Evolutionary conservation across 2,329 filamentous ascomycete genomes (phyloP), one percentile per base, ranked within the genome.

Genomic region (Neonectria magnoliae): DNA sequence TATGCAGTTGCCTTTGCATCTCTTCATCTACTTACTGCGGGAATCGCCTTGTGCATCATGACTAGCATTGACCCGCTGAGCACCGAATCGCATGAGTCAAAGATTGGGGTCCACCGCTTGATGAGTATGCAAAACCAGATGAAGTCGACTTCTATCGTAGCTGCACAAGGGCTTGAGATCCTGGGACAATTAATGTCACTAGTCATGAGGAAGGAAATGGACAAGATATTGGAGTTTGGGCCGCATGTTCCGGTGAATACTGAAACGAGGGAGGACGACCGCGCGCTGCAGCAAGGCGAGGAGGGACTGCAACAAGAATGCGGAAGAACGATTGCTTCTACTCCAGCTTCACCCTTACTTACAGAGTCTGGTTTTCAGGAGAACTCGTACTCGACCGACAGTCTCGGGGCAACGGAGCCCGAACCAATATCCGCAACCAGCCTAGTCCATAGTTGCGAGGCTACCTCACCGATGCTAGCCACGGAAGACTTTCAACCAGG

Each of bases 21-120:
- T 2, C 41, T 75, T 16, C 73, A 75, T 31, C 57, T 75, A 0
- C 67, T 76, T 16, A 75, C 73, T 0, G 73, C 74, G 0, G 74
- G 68, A 0, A 67, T 75, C 1, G 66, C 73, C 0, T 50, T 75
- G 1, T 71, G 68, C 13, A 74, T 75, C 20, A 62, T 71, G 45
- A 68, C 68, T 1, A 70, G 57, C 4, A 31, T 71, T 14, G 60
- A 70, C 7, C 69, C 72, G 1, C 22, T 76, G 27, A 74, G 66
- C 20, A 42, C 18, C 25, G 61, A 71, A 14, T 64, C 73, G 1
- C 62, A 62, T 8, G 67, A 66, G 18, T 68, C 65, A 16, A 73
- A 71, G 36, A 55, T 70, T 20, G 72, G 68, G 1, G 65, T 75
- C 33, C 68, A 66, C 4, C 57, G 68, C 18, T 27, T 75, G 8